phyloP scores from a whole-genome alignment of 1,284 basidiomycete genomes.

The Sporisorium iseilematis-ciliati region DNA sequence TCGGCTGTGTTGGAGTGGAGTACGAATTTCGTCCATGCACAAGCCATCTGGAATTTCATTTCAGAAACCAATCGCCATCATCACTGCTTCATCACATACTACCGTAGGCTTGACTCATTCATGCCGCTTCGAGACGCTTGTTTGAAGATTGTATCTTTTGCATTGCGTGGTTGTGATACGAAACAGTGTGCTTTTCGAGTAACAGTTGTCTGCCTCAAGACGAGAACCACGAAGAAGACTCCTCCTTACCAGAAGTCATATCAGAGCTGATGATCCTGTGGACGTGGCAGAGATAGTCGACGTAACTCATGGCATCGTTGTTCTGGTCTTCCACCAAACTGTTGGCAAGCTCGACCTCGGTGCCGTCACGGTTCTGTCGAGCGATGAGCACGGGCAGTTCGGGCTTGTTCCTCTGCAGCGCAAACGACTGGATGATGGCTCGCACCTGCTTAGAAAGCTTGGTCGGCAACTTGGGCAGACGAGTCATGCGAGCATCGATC shows the following conservation, averaged over 20 bases:
- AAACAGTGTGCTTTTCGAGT: not conserved
- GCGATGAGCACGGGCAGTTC: constrained; percentile 81
- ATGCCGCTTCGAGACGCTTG: not conserved
- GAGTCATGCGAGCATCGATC: constrained; percentile 79
- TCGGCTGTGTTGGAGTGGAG: no score
- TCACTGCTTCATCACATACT: not conserved
- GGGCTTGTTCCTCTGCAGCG: constrained; percentile 76
- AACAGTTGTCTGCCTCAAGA: constrained; percentile 4
- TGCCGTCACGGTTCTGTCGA: constrained; percentile 91
- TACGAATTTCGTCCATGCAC: no score
- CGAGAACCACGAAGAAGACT: constrained; percentile 52
- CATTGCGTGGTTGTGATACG: not conserved
- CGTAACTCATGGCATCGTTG: constrained; percentile 82
- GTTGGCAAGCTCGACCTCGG: constrained; percentile 96
- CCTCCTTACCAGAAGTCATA: constrained; percentile 55
- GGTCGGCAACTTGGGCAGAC: constrained; percentile 81
- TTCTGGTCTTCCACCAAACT: constrained; percentile 97
- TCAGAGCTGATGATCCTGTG: constrained; percentile 67
- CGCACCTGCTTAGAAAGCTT: constrained; percentile 85
- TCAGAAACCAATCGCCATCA: not conserved
- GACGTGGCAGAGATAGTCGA: constrained; percentile 68
- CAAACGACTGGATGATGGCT: constrained; percentile 82
- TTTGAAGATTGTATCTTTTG: not conserved
- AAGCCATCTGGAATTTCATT: no score
- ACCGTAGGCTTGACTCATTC: not conserved